Conservation (phyloP, 768 basidiomycete genomes). For the Phylloporus rhodoxanthus region DNA sequence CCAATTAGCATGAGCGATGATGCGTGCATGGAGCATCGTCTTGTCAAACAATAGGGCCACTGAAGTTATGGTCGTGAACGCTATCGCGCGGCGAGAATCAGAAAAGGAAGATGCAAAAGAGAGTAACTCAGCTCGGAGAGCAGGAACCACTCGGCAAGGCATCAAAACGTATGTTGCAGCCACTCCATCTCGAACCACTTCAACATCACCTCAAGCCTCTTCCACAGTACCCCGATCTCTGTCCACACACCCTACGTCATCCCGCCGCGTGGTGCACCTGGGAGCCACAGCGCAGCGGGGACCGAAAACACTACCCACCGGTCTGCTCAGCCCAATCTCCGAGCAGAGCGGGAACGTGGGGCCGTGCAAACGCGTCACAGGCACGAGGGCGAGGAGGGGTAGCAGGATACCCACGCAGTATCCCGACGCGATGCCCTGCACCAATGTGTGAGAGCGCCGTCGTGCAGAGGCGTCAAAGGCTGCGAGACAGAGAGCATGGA, state of each 20-base stretch:
- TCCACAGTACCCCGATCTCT: constrained; percentile 74
- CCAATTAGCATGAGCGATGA: too few species aligned
- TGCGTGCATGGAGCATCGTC: too few species aligned
- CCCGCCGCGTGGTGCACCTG: constrained; percentile 27
- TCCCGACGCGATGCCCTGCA: constrained; percentile 79
- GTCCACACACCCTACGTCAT: constrained; percentile 38
- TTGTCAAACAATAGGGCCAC: too few species aligned
- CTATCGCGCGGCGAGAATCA: too few species aligned
- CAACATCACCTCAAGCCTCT: constrained; percentile 68
- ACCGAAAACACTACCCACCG: constrained; percentile 86
- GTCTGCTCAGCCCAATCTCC: constrained; percentile 77
- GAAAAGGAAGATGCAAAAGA: too few species aligned
- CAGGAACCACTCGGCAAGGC: too few species aligned
- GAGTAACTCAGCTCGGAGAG: too few species aligned
- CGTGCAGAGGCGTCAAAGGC: constrained; percentile 40
- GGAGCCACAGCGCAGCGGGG: constrained; percentile 73
- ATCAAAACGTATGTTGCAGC: too few species aligned
- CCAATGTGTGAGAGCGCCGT: constrained; percentile 48
- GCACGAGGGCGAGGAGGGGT: constrained; percentile 69
- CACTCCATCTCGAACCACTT: constrained; percentile 64
- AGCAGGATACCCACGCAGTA: constrained; percentile 79
- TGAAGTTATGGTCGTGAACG: too few species aligned
- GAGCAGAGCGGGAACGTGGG: constrained; percentile 75
- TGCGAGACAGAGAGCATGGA: constrained; percentile 27
- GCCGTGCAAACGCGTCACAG: constrained; percentile 66